These are phyloP conservation scores for Entrophospora sp. DNA, from an alignment of 192 early-diverging fungal genomes.

Conservation along the genomic window DNA sequence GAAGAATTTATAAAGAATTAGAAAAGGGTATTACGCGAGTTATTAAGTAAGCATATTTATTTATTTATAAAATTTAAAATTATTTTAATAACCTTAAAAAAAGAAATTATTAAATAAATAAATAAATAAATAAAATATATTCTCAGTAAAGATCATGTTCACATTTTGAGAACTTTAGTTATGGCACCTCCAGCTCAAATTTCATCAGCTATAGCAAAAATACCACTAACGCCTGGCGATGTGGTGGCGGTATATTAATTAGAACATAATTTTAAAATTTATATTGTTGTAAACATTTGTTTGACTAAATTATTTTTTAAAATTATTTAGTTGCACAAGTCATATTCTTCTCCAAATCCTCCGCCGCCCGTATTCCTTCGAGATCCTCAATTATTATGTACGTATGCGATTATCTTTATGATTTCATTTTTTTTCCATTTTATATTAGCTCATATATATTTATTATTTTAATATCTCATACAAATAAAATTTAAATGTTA, in stretches of 20 bases:
- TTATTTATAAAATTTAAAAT: too few species aligned
- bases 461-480: not conserved
- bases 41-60: too few species aligned
- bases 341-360: slow-evolving; percentile 31
- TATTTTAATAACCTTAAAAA: not conserved
- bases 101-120: not conserved
- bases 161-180: slow-evolving; percentile 29
- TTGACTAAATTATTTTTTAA: not conserved
- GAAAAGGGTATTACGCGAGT: not conserved
- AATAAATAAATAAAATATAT: not conserved
- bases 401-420: not conserved
- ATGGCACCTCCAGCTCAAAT: slow-evolving; percentile 31
- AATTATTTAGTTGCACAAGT: slow-evolving; percentile 33
- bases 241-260: slow-evolving; percentile 33
- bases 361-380: slow-evolving; percentile 35
- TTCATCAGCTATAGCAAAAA: slow-evolving; percentile 34
- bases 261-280: not conserved
- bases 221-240: slow-evolving; percentile 49
- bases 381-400: slow-evolving; percentile 30
- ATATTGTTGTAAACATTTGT: not conserved
- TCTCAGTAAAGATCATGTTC: slow-evolving; percentile 20
- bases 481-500: not conserved
- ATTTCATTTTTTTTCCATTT: not conserved
- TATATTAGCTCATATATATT: not conserved
- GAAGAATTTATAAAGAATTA: slow-evolving; percentile 1